phyloP scores from a whole-genome alignment of 2,329 filamentous ascomycete species.

The Lasiodiplodia sp. region DNA sequence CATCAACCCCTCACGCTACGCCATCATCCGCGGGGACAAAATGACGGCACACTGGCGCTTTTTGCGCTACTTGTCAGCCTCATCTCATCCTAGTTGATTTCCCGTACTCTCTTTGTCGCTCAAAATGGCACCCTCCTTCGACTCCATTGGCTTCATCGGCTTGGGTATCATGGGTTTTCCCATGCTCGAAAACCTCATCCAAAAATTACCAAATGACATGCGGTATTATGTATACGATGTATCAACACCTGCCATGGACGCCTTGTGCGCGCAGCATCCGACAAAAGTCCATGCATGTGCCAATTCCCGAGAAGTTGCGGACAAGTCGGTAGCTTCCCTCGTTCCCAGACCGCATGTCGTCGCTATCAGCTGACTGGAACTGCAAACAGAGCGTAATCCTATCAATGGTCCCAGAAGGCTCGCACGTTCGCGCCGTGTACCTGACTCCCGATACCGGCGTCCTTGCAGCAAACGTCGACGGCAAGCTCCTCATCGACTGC shows the following conservation, averaged over 20 bases:
- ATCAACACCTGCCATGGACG: constrained; percentile 51
- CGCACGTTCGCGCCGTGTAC: constrained; percentile 60
- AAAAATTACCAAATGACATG: constrained; percentile 53
- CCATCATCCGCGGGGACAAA: background rate
- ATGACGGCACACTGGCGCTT: background rate
- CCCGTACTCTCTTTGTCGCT: background rate
- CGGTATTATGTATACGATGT: constrained; percentile 60
- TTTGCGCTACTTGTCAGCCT: background rate
- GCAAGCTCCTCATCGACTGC: constrained; percentile 62
- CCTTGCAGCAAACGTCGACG: constrained; percentile 49
- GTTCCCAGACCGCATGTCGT: background rate
- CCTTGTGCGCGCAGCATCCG: constrained; percentile 47
- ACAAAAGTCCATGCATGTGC: constrained; percentile 48
- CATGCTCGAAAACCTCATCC: constrained; percentile 60
- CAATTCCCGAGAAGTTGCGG: constrained; percentile 58
- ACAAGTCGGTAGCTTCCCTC: constrained; percentile 53
- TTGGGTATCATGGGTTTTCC: constrained; percentile 64
- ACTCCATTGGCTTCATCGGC: constrained; percentile 59
- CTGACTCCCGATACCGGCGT: constrained; percentile 54
- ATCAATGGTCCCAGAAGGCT: constrained; percentile 63
- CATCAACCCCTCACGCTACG: constrained; percentile 9
- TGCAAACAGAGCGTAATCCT: constrained; percentile 54
- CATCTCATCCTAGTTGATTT: background rate
- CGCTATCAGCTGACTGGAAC: no score
- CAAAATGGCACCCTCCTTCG: constrained; percentile 12